Conservation (phyloP, 352 stramenopile genomes). For the Phytopythium sindhum region DNA sequence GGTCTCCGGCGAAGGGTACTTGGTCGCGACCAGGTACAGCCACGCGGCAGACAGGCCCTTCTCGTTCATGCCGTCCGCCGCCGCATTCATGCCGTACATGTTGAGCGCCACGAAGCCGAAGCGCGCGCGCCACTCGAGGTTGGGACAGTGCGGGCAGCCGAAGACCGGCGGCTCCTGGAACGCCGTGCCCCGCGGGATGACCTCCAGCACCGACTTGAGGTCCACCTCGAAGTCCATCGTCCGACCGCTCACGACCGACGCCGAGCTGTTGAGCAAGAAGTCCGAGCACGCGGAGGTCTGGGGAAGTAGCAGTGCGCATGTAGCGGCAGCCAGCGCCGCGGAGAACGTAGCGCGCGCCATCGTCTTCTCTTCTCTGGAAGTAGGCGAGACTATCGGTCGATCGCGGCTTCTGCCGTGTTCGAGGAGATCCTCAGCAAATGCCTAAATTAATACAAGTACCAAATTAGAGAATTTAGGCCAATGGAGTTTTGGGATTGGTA, state of each 20-base stretch:
- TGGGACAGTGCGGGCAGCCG: slow-evolving; percentile 33
- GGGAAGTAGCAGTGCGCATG: slow-evolving; percentile 1
- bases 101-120: slow-evolving; percentile 54
- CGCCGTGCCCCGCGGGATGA: slow-evolving; percentile 39
- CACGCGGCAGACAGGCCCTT: slow-evolving; percentile 43
- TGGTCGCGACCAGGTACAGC: slow-evolving; percentile 39
- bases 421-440: too few species aligned
- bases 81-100: slow-evolving; percentile 50
- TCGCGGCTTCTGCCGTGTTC: too few species aligned
- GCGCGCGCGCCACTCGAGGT: slow-evolving; percentile 38
- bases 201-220: slow-evolving; percentile 37
- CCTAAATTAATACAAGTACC: too few species aligned
- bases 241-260: slow-evolving; percentile 37
- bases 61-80: slow-evolving; percentile 53
- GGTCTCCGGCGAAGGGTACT: slow-evolving; percentile 39
- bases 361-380: not conserved
- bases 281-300: slow-evolving; percentile 34
- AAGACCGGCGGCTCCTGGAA: slow-evolving; percentile 43
- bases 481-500: too few species aligned
- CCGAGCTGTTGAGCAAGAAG: slow-evolving; percentile 44
- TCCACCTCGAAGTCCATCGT: slow-evolving; percentile 62
- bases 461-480: too few species aligned
- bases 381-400: too few species aligned
- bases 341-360: not conserved
- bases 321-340: not conserved